phyloP scores from a whole-genome alignment of 1,139 yeast genomes.

The Taphrina populina region DNA sequence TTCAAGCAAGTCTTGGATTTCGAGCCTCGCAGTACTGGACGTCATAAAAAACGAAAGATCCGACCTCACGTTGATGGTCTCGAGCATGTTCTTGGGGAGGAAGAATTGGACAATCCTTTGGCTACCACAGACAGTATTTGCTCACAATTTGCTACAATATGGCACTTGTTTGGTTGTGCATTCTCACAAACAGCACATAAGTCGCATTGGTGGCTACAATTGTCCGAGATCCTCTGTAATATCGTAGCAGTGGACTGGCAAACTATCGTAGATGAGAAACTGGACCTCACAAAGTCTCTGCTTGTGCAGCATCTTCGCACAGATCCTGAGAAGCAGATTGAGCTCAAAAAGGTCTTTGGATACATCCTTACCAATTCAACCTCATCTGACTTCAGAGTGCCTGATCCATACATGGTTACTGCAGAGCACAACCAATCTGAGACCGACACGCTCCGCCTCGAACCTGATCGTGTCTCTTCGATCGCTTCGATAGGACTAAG shows the following conservation, averaged over 20 bases:
- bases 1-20: slow-evolving; percentile 2
- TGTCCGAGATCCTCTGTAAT: neutral
- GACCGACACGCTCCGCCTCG: too few species aligned
- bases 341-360: slow-evolving; percentile 3
- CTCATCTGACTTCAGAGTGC: neutral
- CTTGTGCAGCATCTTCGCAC: neutral
- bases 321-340: slow-evolving; percentile 1
- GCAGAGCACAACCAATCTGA: too few species aligned
- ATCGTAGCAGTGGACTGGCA: slow-evolving; percentile 9
- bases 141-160: slow-evolving; percentile 1
- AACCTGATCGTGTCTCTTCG: too few species aligned
- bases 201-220: neutral
- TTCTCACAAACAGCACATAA: neutral
- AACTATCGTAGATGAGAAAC: neutral
- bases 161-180: slow-evolving; percentile 16
- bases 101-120: slow-evolving; percentile 2
- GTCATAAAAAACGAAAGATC: neutral
- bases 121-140: slow-evolving; percentile 21
- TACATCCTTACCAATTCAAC: neutral
- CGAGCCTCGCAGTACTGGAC: neutral
- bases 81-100: neutral
- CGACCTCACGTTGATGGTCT: neutral
- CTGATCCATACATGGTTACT: neutral
- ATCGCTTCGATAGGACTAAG: too few species aligned
- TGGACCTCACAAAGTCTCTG: slow-evolving; percentile 10